These are phyloP conservation scores for Vanrija humicola DNA, from an alignment of 1,284 basidiomycete species.

Conservation along the genomic window DNA sequence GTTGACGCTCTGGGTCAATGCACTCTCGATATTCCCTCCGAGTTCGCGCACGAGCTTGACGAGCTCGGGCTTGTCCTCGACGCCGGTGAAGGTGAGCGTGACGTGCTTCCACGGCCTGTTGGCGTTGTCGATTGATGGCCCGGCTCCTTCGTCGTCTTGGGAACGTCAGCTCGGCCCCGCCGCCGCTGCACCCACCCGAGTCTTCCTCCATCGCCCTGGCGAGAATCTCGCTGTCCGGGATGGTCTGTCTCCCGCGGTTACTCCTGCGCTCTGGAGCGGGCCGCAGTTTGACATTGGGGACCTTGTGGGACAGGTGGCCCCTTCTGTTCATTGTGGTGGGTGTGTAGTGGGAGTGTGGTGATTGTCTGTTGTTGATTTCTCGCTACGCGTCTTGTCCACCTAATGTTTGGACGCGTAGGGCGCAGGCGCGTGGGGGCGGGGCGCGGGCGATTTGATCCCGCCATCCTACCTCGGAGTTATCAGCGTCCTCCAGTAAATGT, in stretches of 20 bases:
- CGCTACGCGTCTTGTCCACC: not conserved
- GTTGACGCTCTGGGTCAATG: slow-evolving; percentile 38
- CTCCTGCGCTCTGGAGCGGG: slow-evolving; percentile 24
- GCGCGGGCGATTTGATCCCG: not conserved
- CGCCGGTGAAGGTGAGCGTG: slow-evolving; percentile 41
- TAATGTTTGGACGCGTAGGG: slow-evolving; percentile 2
- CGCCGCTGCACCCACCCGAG: slow-evolving; percentile 24
- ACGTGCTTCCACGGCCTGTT: slow-evolving; percentile 35
- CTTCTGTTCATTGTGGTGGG: slow-evolving; percentile 30
- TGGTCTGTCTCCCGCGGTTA: slow-evolving; percentile 1
- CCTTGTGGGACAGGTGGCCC: slow-evolving; percentile 41
- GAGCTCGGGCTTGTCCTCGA: slow-evolving; percentile 39
- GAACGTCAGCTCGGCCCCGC: not conserved
- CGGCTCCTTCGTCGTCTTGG: slow-evolving; percentile 28
- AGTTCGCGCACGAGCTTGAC: slow-evolving; percentile 21
- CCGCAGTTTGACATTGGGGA: slow-evolving; percentile 45
- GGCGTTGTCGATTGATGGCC: not conserved
- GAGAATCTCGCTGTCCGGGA: slow-evolving; percentile 25
- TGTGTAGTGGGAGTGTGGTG: not conserved
- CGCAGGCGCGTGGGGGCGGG: not conserved
- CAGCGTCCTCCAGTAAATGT: not conserved
- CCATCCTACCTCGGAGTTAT: not conserved
- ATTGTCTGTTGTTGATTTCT: not conserved
- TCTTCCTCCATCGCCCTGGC: slow-evolving; percentile 21
- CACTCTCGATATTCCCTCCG: slow-evolving; percentile 36